Evolutionary conservation across 768 basidiomycete species (phyloP).

Genomic region (Leccinum subgranulosum): DNA sequence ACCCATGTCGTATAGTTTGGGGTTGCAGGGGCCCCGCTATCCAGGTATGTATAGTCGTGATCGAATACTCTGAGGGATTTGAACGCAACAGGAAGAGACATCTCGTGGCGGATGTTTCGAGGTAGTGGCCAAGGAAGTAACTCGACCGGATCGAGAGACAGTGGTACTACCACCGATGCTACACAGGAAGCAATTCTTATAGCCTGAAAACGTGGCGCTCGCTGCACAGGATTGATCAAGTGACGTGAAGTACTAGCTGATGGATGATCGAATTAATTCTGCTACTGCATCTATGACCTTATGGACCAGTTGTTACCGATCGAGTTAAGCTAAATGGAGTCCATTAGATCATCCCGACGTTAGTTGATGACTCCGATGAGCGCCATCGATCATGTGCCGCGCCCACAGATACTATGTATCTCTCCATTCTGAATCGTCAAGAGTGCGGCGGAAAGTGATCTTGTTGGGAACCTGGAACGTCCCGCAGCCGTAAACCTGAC

Average conservation of each 20-base stretch:
- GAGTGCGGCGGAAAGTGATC: not conserved
- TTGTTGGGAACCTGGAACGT: not conserved
- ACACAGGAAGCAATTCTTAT: not conserved
- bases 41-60: constrained; percentile 20
- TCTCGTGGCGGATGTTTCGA: not conserved
- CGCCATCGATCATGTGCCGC: not conserved
- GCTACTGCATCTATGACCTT: not conserved
- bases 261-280: not conserved
- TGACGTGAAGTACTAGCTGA: not conserved
- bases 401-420: not conserved
- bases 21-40: constrained; percentile 19
- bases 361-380: too few species aligned
- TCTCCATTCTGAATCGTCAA: not conserved
- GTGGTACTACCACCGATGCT: not conserved
- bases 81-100: constrained; percentile 1
- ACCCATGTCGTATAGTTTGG: constrained; percentile 21
- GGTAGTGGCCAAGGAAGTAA: not conserved
- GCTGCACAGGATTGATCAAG: not conserved
- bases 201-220: not conserved
- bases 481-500: not conserved
- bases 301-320: not conserved
- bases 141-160: not conserved
- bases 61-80: constrained; percentile 13
- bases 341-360: not conserved
- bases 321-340: too few species aligned